Evolutionary conservation across 148 eudicot genomes (phyloP).

Genomic region (Vaccinium myrtillus): DNA sequence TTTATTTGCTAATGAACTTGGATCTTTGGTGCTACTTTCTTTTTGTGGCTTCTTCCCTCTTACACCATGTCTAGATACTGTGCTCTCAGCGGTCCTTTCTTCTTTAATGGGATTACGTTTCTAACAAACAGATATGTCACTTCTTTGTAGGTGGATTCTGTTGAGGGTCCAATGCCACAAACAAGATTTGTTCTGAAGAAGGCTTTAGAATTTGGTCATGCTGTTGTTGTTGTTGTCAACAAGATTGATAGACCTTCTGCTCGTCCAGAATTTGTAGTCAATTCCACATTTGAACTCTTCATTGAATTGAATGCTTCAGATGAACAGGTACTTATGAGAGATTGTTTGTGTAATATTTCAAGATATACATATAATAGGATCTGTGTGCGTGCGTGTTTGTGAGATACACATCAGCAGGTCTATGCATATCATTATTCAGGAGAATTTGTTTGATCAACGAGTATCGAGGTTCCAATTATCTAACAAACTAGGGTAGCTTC

Average conservation of each 20-base stretch:
- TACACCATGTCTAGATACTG: not conserved
- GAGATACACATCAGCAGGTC: not conserved
- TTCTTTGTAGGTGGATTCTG: conserved; percentile 84
- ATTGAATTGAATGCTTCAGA: conserved; percentile 94
- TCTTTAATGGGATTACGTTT: conserved; percentile 1
- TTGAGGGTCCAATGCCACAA: conserved; percentile 99
- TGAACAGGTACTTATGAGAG: conserved; percentile 67
- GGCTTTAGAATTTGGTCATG: conserved; percentile 96
- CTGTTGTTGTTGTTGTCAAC: conserved; percentile 95
- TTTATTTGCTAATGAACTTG: not conserved
- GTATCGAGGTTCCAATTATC: not conserved
- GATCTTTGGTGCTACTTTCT: not conserved
- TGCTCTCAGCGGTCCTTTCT: not conserved
- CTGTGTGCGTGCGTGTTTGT: not conserved
- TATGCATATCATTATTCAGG: not conserved
- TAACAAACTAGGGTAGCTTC: not conserved
- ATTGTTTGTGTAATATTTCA: not conserved
- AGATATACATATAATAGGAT: not conserved
- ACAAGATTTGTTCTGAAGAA: conserved; percentile 96
- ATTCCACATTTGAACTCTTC: conserved; percentile 95
- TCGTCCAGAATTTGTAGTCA: conserved; percentile 90
- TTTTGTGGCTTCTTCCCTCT: not conserved
- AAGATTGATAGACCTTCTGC: conserved; percentile 97
- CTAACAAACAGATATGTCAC: conserved; percentile 13
- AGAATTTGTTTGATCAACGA: not conserved